These are phyloP conservation scores for Sinapis alba DNA, from an alignment of 441 rosid species.

Conservation along the genomic window DNA sequence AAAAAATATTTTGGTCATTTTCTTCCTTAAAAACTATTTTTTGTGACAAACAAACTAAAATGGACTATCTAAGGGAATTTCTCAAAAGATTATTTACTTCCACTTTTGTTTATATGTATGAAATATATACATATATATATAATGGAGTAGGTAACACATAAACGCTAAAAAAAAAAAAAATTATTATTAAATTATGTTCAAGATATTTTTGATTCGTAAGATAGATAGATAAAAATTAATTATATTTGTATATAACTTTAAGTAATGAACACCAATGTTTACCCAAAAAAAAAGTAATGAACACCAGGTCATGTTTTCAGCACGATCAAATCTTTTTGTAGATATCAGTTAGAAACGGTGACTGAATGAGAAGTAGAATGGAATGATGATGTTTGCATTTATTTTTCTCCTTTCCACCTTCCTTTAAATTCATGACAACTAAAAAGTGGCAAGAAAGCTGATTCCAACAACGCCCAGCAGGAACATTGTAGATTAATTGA, in stretches of 20 bases:
- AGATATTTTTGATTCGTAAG: neutral
- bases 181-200: neutral
- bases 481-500: conserved; percentile 15
- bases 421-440: conserved; percentile 33
- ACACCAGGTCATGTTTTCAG: neutral
- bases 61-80: too few relatives aligned
- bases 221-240: neutral
- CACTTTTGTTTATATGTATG: neutral
- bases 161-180: neutral
- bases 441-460: conserved; percentile 29
- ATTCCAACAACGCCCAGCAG: conserved; percentile 26
- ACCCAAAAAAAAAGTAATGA: neutral
- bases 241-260: neutral
- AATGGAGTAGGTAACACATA: neutral
- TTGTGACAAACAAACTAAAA: too few relatives aligned
- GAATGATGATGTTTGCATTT: conserved; percentile 32
- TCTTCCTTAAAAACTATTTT: too few relatives aligned
- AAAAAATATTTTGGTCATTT: too few relatives aligned
- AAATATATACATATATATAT: neutral
- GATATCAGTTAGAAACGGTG: neutral
- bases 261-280: neutral
- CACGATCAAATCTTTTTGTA: neutral
- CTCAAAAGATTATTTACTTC: too few relatives aligned
- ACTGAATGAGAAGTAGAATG: conserved; percentile 9
- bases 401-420: neutral